A percentile compares a stretch with the other conserved stretches of the same genome.
Evolutionary conservation across 139 green algal genomes (phyloP).

Genomic region (Deuterostichococcus epilithicus): DNA sequence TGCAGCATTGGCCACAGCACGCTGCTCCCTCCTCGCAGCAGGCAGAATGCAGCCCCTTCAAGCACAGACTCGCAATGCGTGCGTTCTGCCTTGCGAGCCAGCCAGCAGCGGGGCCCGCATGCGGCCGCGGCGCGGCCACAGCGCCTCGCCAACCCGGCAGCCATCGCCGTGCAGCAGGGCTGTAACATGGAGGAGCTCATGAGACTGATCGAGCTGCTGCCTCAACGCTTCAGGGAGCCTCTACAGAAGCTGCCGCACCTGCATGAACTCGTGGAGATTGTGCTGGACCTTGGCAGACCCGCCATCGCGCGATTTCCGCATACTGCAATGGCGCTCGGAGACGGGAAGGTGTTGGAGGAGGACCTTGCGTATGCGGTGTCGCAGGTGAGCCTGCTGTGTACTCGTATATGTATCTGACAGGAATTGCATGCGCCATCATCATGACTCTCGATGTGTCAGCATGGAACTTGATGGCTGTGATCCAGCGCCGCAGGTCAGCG

Average conservation of each 20-base stretch:
- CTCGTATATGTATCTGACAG: not conserved
- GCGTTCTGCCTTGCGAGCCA: too few relatives aligned
- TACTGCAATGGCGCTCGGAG: slow-evolving; percentile 48
- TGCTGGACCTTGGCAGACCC: slow-evolving; percentile 79
- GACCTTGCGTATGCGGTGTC: slow-evolving; percentile 62
- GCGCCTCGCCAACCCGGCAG: too few relatives aligned
- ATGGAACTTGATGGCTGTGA: slow-evolving; percentile 1
- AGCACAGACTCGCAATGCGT: too few relatives aligned
- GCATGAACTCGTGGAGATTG: slow-evolving; percentile 70
- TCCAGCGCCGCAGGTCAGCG: slow-evolving; percentile 45
- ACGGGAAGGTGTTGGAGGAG: slow-evolving; percentile 43
- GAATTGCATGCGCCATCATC: too few relatives aligned
- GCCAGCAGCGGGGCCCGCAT: too few relatives aligned
- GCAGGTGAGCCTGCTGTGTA: slow-evolving; percentile 33
- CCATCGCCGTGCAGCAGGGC: not conserved
- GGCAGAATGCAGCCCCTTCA: too few relatives aligned
- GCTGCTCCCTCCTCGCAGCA: too few relatives aligned
- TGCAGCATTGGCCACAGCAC: too few relatives aligned
- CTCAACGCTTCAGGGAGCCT: not conserved
- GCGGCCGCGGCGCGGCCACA: too few relatives aligned
- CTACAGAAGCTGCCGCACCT: not conserved
- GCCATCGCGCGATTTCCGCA: slow-evolving; percentile 70
- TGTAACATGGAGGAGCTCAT: not conserved
- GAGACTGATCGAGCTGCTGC: not conserved
- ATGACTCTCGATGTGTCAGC: not conserved